Conservation (phyloP, 1,284 basidiomycete species). For the Ganoderma multipileum region DNA sequence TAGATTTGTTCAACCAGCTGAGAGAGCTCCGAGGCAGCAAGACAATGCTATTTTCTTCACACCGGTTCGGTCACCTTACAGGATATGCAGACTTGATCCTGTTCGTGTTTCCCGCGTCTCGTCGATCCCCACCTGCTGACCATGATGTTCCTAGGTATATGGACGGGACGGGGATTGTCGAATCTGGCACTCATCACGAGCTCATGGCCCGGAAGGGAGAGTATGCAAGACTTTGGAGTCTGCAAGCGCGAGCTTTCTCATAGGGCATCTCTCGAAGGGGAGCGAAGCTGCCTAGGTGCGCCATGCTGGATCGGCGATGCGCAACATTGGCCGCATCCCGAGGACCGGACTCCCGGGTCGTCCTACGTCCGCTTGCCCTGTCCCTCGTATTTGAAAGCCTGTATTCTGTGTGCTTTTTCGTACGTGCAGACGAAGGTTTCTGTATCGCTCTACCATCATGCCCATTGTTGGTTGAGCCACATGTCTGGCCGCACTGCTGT, state of each 20-base stretch:
- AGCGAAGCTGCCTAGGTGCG: too few relatives aligned
- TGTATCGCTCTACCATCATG: too few relatives aligned
- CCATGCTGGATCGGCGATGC: too few relatives aligned
- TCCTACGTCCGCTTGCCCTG: too few relatives aligned
- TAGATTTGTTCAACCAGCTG: constrained; percentile 65
- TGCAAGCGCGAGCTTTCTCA: constrained; percentile 61
- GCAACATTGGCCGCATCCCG: too few relatives aligned
- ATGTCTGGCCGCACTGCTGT: too few relatives aligned
- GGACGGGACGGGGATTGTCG: constrained; percentile 59
- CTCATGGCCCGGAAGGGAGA: constrained; percentile 54
- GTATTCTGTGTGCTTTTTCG: too few relatives aligned
- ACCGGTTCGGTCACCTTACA: constrained; percentile 73
- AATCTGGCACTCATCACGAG: constrained; percentile 59
- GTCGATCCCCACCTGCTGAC: background rate
- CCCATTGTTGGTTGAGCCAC: too few relatives aligned
- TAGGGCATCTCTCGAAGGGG: background rate
- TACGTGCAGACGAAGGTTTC: too few relatives aligned
- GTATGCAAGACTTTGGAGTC: constrained; percentile 60
- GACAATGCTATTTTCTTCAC: constrained; percentile 74
- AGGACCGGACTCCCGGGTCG: too few relatives aligned
- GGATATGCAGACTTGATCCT: constrained; percentile 67
- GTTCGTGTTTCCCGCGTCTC: constrained; percentile 39
- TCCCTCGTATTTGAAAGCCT: too few relatives aligned
- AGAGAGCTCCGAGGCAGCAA: constrained; percentile 57
- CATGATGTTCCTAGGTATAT: constrained; percentile 54